Evolutionary conservation across 805 yeast species (phyloP).

Genomic region (Suhomyces canberraensis): DNA sequence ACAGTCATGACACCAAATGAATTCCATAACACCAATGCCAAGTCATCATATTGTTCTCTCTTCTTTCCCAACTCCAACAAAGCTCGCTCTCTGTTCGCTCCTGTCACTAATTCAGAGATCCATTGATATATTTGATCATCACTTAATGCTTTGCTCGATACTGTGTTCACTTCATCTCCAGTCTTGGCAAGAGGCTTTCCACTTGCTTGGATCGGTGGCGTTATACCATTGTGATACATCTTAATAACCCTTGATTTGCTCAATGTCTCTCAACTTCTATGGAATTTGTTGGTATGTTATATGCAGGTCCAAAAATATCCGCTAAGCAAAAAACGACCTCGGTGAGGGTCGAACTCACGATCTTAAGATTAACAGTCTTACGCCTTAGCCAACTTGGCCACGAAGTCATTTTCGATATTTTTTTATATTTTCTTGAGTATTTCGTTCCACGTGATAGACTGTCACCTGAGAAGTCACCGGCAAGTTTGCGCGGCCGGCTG

Average conservation of each 20-base stretch:
- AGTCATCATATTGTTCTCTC: conserved; percentile 90
- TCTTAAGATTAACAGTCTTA: conserved; percentile 19
- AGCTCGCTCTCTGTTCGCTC: conserved; percentile 91
- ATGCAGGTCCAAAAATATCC: neutral
- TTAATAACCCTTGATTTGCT: neutral
- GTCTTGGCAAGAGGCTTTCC: neutral
- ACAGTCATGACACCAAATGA: conserved; percentile 96
- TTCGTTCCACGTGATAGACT: too few species aligned
- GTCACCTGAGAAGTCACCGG: too few species aligned
- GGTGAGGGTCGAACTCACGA: too few species aligned
- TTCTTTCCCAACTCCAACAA: conserved; percentile 88
- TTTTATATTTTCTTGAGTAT: too few species aligned
- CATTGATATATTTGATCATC: conserved; percentile 86
- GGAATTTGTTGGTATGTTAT: neutral
- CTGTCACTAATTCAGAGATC: conserved; percentile 86
- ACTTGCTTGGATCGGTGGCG: neutral
- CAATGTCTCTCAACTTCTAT: neutral
- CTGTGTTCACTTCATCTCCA: conserved; percentile 1
- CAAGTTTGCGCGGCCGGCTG: too few species aligned
- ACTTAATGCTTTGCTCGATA: conserved; percentile 28
- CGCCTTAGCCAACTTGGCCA: conserved; percentile 31
- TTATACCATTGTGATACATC: conserved; percentile 6
- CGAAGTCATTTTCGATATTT: conserved; percentile 24
- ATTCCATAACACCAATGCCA: conserved; percentile 91
- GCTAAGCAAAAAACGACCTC: conserved; percentile 7